Percentiles rank a stretch among this genome's conserved stretches.
These are phyloP conservation scores for Heimioporus sp. DNA, from an alignment of 768 basidiomycete species.

Conservation along the genomic window DNA sequence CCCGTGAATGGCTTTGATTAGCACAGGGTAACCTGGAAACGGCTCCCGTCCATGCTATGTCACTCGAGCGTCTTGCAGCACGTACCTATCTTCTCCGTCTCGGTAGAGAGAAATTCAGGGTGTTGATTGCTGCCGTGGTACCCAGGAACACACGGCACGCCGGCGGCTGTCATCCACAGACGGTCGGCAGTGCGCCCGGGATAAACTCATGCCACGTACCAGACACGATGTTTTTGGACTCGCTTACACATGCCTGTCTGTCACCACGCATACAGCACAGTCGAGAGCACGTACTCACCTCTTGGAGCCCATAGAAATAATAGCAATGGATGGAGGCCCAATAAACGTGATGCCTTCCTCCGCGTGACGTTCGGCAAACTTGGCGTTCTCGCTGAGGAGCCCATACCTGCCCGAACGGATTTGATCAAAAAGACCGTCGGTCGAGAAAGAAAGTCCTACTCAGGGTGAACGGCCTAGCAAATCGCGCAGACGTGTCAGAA, in stretches of 20 bases:
- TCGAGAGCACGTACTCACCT: conserved; percentile 46
- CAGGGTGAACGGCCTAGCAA: conserved; percentile 84
- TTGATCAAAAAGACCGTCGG: not conserved
- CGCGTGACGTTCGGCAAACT: conserved; percentile 73
- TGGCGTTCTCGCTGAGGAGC: conserved; percentile 89
- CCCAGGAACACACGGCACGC: conserved; percentile 91
- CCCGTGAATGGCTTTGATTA: conserved; percentile 96
- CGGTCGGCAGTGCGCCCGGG: conserved; percentile 1
- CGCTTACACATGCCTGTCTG: conserved; percentile 41
- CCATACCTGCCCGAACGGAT: conserved; percentile 56
- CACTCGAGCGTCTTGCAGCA: not conserved
- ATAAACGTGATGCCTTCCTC: conserved; percentile 85
- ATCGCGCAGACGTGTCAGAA: not conserved
- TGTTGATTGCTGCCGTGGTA: conserved; percentile 88
- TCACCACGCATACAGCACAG: not conserved
- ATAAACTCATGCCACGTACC: conserved; percentile 38
- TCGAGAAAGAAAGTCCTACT: conserved; percentile 42
- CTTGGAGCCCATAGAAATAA: conserved; percentile 94
- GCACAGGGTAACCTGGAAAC: conserved; percentile 72
- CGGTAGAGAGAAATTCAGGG: conserved; percentile 59
- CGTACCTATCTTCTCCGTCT: conserved; percentile 70
- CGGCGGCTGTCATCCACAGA: conserved; percentile 55
- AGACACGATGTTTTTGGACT: conserved; percentile 95
- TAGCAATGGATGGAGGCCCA: conserved; percentile 85
- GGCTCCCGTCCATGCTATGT: not conserved